These are phyloP conservation scores for Neurospora sp. DNA, from an alignment of 495 filamentous ascomycete genomes.

Conservation along the genomic window DNA sequence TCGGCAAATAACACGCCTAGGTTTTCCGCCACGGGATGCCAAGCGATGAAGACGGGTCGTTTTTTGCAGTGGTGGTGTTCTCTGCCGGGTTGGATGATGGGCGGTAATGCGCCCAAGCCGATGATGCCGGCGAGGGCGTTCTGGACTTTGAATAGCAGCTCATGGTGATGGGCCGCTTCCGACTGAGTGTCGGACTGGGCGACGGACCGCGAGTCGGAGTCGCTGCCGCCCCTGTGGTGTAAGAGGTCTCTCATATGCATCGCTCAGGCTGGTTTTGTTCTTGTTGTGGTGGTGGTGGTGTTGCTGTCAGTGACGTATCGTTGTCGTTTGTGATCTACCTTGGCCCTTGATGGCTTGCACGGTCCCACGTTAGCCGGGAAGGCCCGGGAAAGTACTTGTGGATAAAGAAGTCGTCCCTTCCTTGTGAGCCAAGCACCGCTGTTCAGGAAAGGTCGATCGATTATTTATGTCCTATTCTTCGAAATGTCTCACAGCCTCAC, in stretches of 20 bases:
- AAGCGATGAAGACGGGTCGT: slow-evolving; percentile 28
- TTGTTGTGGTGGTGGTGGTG: not conserved
- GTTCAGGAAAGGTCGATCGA: not conserved
- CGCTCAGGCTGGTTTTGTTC: not conserved
- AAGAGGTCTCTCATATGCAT: not conserved
- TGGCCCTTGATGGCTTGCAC: not conserved
- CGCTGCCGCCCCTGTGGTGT: not conserved
- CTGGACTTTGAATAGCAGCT: not conserved
- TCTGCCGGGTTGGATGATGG: not conserved
- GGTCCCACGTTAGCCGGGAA: no score
- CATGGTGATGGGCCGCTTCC: not conserved
- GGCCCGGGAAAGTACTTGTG: no score
- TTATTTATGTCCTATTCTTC: not conserved
- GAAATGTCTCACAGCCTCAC: not conserved
- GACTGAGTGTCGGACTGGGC: not conserved
- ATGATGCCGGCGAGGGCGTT: not conserved
- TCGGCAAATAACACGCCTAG: slow-evolving; percentile 36
- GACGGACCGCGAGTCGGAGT: not conserved
- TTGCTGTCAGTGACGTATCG: not conserved
- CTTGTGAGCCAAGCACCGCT: not conserved
- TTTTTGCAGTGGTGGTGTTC: not conserved
- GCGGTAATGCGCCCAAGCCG: not conserved
- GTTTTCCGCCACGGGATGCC: slow-evolving; percentile 37
- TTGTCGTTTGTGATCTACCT: not conserved
- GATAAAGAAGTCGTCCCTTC: no score